phyloP scores from a whole-genome alignment of 331 rosid genomes.

The Cydonia oblonga region DNA sequence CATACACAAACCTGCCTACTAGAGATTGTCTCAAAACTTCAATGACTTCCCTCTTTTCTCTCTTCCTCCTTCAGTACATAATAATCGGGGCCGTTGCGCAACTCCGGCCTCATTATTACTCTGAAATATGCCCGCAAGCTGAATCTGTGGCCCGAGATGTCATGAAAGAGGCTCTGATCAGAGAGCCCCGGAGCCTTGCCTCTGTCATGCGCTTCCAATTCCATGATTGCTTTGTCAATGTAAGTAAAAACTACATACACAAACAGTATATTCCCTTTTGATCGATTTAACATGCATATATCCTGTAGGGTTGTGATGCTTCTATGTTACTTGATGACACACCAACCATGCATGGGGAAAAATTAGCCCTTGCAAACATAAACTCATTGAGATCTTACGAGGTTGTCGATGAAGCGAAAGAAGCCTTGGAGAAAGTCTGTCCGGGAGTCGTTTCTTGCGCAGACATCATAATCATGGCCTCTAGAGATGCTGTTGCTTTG shows the following conservation, averaged over 20 bases:
- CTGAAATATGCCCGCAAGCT: slow-evolving; percentile 43
- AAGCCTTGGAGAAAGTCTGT: slow-evolving; percentile 46
- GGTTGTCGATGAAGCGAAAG: slow-evolving; percentile 59
- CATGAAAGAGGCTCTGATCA: slow-evolving; percentile 41
- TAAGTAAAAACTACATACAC: not conserved
- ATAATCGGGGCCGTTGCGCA: slow-evolving; percentile 13
- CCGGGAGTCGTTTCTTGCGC: slow-evolving; percentile 80
- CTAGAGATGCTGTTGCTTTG: slow-evolving; percentile 78
- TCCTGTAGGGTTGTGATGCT: slow-evolving; percentile 64
- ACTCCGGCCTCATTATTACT: slow-evolving; percentile 50
- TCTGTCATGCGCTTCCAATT: slow-evolving; percentile 86
- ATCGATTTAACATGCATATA: not conserved
- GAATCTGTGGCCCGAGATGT: slow-evolving; percentile 42
- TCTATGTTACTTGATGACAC: slow-evolving; percentile 83
- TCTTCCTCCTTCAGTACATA: slow-evolving; percentile 22
- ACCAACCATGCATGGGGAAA: slow-evolving; percentile 67
- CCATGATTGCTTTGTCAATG: slow-evolving; percentile 82
- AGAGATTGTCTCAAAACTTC: not conserved
- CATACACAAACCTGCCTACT: not conserved
- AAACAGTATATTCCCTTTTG: not conserved
- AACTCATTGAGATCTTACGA: slow-evolving; percentile 67
- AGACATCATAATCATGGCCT: slow-evolving; percentile 66
- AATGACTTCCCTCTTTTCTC: slow-evolving; percentile 15
- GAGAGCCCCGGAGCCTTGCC: slow-evolving; percentile 75
- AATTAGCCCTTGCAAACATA: slow-evolving; percentile 56